phyloP scores from a whole-genome alignment of 345 rosid species.

The Draba incana region DNA sequence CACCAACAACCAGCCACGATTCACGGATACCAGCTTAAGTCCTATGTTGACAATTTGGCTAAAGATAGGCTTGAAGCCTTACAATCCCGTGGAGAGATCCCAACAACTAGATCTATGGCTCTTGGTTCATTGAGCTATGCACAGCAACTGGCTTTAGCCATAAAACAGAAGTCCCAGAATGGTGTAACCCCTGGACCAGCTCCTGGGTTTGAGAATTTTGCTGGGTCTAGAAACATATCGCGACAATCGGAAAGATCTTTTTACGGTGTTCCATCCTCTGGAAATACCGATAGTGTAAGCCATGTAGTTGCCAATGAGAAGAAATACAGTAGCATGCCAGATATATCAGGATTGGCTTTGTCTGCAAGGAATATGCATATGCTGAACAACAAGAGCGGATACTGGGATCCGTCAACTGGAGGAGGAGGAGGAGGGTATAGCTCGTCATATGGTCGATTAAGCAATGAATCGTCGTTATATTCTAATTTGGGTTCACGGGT shows the following conservation, averaged over 20 bases:
- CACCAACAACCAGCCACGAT: constrained; percentile 76
- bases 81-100: constrained; percentile 61
- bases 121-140: constrained; percentile 55
- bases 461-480: constrained; percentile 55
- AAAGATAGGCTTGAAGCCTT: constrained; percentile 55
- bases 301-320: constrained; percentile 54
- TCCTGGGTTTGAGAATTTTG: constrained; percentile 62
- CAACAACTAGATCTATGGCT: constrained; percentile 53
- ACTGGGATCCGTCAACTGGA: constrained; percentile 61
- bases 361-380: constrained; percentile 55
- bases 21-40: constrained; percentile 73
- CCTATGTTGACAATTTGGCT: constrained; percentile 55
- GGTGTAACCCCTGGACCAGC: constrained; percentile 59
- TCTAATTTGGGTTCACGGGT: constrained; percentile 56
- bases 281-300: constrained; percentile 47
- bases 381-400: constrained; percentile 52
- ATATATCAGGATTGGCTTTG: constrained; percentile 73
- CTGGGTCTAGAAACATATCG: constrained; percentile 56
- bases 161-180: constrained; percentile 68
- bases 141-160: constrained; percentile 56
- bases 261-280: constrained; percentile 53
- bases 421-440: constrained; percentile 53
- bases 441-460: constrained; percentile 51
- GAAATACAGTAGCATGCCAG: constrained; percentile 90
- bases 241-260: constrained; percentile 58